phyloP scores from a whole-genome alignment of 139 green algal genomes.

The Picocystis salinarum region DNA sequence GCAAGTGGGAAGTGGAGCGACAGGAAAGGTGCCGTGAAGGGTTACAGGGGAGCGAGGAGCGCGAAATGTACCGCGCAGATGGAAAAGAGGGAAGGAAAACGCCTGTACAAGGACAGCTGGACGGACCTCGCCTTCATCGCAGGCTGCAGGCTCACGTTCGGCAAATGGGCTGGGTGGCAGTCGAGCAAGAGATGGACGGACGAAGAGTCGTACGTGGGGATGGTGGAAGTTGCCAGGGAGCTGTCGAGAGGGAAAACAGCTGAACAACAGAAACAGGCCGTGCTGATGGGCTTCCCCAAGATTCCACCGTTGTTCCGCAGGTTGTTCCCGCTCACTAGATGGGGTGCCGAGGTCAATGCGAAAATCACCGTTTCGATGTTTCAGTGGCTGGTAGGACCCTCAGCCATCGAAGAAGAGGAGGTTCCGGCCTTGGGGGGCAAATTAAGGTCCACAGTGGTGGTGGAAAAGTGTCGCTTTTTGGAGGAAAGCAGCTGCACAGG shows the following conservation, averaged over 20 bases:
- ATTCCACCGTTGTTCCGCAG: slow-evolving; percentile 36
- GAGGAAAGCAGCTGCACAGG: slow-evolving; percentile 37
- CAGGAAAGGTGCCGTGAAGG: too few relatives aligned
- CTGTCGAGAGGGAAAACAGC: slow-evolving; percentile 32
- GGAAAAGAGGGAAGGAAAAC: too few relatives aligned
- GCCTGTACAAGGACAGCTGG: slow-evolving; percentile 26
- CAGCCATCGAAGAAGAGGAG: slow-evolving; percentile 13
- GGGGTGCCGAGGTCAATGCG: slow-evolving; percentile 55
- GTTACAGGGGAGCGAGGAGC: too few relatives aligned
- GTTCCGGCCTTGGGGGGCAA: slow-evolving; percentile 13
- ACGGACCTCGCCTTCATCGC: slow-evolving; percentile 41
- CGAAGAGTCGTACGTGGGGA: slow-evolving; percentile 29
- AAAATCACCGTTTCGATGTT: slow-evolving; percentile 50
- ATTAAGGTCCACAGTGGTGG: slow-evolving; percentile 18
- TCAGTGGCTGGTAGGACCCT: slow-evolving; percentile 43
- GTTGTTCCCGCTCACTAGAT: slow-evolving; percentile 47
- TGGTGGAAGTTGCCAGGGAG: slow-evolving; percentile 45
- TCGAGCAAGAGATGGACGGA: slow-evolving; percentile 12
- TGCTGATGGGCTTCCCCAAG: slow-evolving; percentile 41
- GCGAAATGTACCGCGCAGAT: too few relatives aligned
- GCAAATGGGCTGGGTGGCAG: slow-evolving; percentile 30
- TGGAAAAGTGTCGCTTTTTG: slow-evolving; percentile 46
- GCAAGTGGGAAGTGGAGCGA: too few relatives aligned
- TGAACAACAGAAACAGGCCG: slow-evolving; percentile 27
- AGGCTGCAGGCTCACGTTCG: slow-evolving; percentile 36